Conservation (phyloP, 2,329 filamentous ascomycete species). For the Cryphonectria japonica region DNA sequence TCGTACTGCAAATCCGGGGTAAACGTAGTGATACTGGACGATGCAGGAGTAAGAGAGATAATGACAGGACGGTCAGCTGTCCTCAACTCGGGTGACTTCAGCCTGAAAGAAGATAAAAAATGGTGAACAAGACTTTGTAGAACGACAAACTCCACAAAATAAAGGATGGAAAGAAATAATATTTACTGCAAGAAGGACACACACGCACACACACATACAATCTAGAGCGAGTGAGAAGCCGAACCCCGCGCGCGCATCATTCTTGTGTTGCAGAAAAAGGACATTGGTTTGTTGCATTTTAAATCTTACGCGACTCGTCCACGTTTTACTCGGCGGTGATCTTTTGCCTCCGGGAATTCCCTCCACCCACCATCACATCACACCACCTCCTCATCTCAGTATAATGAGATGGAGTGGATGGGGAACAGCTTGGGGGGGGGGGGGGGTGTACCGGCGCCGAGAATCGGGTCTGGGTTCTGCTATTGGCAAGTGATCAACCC, state of each 20-base stretch:
- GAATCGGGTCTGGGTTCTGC: background rate
- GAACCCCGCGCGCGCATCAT: background rate
- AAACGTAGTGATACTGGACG: background rate
- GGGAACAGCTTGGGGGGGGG: too few species aligned
- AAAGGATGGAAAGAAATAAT: background rate
- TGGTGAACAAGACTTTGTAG: background rate
- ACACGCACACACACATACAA: too few species aligned
- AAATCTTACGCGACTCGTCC: background rate
- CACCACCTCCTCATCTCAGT: too few species aligned
- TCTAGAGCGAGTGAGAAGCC: background rate
- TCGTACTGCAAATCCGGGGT: background rate
- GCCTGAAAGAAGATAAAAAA: background rate
- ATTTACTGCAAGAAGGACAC: too few species aligned
- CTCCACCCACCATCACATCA: conserved; percentile 6
- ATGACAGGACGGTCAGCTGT: background rate
- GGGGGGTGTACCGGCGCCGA: background rate
- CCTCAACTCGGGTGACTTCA: background rate
- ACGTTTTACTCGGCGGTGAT: background rate
- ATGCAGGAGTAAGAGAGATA: background rate
- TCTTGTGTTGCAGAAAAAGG: background rate
- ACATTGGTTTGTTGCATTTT: background rate
- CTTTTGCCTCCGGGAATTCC: conserved; percentile 2
- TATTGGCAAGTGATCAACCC: background rate
- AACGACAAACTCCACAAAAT: background rate
- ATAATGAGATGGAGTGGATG: background rate